phyloP scores from a whole-genome alignment of 2,329 filamentous ascomycete species.

The Leptographium lundbergii region DNA sequence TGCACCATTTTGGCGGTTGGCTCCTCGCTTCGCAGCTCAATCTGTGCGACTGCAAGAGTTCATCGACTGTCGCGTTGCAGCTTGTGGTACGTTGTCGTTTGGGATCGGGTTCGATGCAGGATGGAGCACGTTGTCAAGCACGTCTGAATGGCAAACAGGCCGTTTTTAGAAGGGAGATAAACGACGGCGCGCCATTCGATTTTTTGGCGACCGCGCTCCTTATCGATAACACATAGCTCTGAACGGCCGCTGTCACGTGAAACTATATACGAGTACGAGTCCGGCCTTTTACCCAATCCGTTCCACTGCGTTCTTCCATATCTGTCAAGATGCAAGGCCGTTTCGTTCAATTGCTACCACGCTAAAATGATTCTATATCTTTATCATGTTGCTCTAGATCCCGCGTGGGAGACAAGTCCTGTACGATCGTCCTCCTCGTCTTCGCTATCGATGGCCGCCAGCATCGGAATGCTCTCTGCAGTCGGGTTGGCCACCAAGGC shows the following conservation, averaged over 20 bases:
- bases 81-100: not conserved
- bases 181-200: slow-evolving; percentile 8
- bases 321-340: not conserved
- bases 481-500: not conserved
- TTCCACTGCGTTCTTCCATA: too few relatives aligned
- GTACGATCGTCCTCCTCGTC: slow-evolving; percentile 7
- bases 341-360: not conserved
- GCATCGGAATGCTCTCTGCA: slow-evolving; percentile 27
- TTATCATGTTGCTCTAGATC: not conserved
- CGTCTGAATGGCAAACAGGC: not conserved
- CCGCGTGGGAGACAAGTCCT: too few relatives aligned
- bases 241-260: slow-evolving; percentile 1
- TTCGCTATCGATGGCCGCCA: slow-evolving; percentile 16
- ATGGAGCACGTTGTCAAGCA: too few relatives aligned
- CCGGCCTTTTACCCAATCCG: too few relatives aligned
- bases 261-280: not conserved
- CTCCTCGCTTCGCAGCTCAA: not conserved
- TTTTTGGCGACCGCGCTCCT: slow-evolving; percentile 7
- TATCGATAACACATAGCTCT: slow-evolving; percentile 8
- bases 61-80: not conserved
- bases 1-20: slow-evolving; percentile 54
- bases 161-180: not conserved
- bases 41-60: too few relatives aligned
- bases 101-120: not conserved
- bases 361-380: too few relatives aligned